These are phyloP conservation scores for Suillus placidus DNA, from an alignment of 768 basidiomycete species.

Conservation along the genomic window DNA sequence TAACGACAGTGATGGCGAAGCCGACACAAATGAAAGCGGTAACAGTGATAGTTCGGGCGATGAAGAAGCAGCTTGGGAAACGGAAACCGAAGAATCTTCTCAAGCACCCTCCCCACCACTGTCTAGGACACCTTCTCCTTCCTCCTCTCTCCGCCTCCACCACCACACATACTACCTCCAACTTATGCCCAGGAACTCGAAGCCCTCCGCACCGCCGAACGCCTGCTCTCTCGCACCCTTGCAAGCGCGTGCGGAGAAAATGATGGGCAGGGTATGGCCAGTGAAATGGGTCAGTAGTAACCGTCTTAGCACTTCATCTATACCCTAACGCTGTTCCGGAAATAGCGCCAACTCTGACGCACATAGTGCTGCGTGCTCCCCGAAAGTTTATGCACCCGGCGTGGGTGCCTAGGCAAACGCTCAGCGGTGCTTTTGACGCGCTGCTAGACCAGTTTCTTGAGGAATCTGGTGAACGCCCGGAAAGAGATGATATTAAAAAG, in stretches of 20 bases:
- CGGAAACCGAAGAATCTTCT: constrained; percentile 25
- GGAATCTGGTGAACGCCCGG: constrained; percentile 20
- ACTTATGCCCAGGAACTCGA: constrained; percentile 38
- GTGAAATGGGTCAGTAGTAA: constrained; percentile 40
- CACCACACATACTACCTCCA: background rate
- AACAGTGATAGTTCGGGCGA: constrained; percentile 6
- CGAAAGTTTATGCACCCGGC: constrained; percentile 48
- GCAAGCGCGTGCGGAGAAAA: constrained; percentile 47
- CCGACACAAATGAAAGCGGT: background rate
- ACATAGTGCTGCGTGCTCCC: constrained; percentile 50
- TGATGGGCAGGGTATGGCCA: constrained; percentile 40
- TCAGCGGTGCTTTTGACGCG: constrained; percentile 40
- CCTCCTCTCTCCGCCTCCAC: constrained; percentile 14
- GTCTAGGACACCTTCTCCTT: constrained; percentile 13
- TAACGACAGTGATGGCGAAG: constrained; percentile 28
- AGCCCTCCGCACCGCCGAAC: constrained; percentile 37
- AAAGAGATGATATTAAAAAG: constrained; percentile 26
- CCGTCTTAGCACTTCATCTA: background rate
- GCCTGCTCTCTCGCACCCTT: constrained; percentile 47
- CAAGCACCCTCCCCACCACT: constrained; percentile 27
- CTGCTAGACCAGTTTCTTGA: constrained; percentile 39
- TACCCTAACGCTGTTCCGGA: background rate
- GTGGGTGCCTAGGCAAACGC: constrained; percentile 51
- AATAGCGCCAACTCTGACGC: constrained; percentile 51
- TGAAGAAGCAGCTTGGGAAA: constrained; percentile 9